Evolutionary conservation across 768 basidiomycete species (phyloP).

Genomic region (Tricholoma terreum): DNA sequence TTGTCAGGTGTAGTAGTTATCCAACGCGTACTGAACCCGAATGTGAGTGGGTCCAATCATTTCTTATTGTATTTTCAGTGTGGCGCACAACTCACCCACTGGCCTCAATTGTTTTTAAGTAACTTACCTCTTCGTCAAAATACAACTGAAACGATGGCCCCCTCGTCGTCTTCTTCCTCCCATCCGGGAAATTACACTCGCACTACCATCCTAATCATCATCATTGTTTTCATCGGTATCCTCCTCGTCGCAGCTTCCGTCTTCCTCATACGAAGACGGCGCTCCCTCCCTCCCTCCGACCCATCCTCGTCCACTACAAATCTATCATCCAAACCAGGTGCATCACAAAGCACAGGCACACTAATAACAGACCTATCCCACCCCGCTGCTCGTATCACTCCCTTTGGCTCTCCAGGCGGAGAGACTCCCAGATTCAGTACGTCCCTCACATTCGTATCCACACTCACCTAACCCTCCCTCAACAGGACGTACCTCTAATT

Average conservation of each 20-base stretch:
- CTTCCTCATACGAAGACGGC: slow-evolving; percentile 9
- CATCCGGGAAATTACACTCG: no score
- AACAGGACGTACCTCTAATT: slow-evolving; percentile 48
- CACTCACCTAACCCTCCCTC: not conserved
- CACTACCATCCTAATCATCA: slow-evolving; percentile 4
- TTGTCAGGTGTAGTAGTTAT: no score
- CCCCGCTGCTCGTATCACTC: slow-evolving; percentile 39
- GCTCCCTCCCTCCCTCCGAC: not conserved
- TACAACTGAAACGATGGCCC: no score
- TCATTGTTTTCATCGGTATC: slow-evolving; percentile 8
- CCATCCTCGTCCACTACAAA: slow-evolving; percentile 11
- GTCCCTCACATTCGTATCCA: slow-evolving; percentile 15
- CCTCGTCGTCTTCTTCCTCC: no score
- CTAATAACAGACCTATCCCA: slow-evolving; percentile 23
- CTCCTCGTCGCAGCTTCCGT: slow-evolving; percentile 9
- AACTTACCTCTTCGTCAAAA: no score
- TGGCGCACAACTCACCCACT: no score
- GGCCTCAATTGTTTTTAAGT: no score
- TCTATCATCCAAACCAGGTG: no score
- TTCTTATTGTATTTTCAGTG: no score
- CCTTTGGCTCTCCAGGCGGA: slow-evolving; percentile 35
- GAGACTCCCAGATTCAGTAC: slow-evolving; percentile 39
- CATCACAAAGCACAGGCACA: not conserved
- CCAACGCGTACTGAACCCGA: no score
- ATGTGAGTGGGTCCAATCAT: no score